Base-by-base conservation (phyloP, 2,329 filamentous ascomycete species). In the Epichloe sylvatica region DNA sequence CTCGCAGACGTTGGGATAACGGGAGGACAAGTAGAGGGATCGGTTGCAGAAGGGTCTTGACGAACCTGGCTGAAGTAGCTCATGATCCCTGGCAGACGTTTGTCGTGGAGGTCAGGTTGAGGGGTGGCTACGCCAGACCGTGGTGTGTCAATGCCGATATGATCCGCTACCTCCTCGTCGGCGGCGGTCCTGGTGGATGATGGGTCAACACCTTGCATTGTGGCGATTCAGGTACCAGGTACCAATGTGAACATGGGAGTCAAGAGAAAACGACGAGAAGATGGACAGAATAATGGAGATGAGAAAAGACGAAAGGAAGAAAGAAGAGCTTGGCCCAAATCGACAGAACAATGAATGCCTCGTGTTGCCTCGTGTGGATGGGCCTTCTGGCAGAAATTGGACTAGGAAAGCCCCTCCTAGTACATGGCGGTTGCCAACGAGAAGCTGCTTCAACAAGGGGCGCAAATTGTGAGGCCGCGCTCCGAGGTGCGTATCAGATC, bases 41-140 rank as follows among this genome's bases (percentile, higher is more conserved):
- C 66, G 64, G 58, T 73, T 69, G 69, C 65, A 76, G 78, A 77
- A 81, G 82, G 80, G 74, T 78, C 80, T 76, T 79, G 78, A 96
- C 92, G 83, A 94, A 98, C 92, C 91, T 98, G 92, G 74, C 84
- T 85, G 78, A 97, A 95, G 77, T 92, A 96, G 76, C 84, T 94
- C 78, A 92, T 84, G 73, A 97, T 94, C 66, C 89, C 87, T 59
- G 92, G 92, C 65, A 94, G 76, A 70, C 92, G 85, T 73, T 95
- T 96, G 73, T 98, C 92, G 63, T 86, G 83, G 55, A 85, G 83
- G 70, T 97, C 91, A 58, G 92, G 92, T 63, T 90, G 86, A 58
- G 92, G 92, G 55, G 92, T 98, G 57, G 88, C 86, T 67, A 94
- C 80, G 62, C 90, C 89, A 59, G 90, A 94, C 62, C 89, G 85